Conservation (phyloP, 2,329 filamentous ascomycete species). For the Penicillium psychrosexuale region DNA sequence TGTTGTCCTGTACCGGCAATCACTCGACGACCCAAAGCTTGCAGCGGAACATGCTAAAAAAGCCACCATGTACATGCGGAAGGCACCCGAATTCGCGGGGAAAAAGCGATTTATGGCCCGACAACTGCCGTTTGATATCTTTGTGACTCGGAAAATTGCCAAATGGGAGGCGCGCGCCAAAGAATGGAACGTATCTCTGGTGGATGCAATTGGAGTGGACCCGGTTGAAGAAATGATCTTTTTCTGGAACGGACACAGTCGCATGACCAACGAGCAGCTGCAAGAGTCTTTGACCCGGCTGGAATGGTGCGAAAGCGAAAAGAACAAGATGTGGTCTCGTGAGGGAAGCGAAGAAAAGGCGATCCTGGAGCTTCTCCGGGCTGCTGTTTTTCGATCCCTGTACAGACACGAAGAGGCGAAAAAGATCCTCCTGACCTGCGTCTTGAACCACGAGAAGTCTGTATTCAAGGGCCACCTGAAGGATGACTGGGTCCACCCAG, state of each 20-base stretch:
- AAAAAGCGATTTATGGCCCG: slow-evolving; percentile 88
- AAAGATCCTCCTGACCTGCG: slow-evolving; percentile 57
- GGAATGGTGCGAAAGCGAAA: slow-evolving; percentile 64
- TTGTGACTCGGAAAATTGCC: slow-evolving; percentile 74
- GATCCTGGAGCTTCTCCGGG: slow-evolving; percentile 64
- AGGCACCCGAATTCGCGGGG: slow-evolving; percentile 70
- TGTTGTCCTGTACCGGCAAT: slow-evolving; percentile 71
- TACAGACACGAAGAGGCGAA: slow-evolving; percentile 64
- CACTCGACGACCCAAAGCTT: slow-evolving; percentile 34
- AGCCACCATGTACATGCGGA: slow-evolving; percentile 68
- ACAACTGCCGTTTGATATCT: slow-evolving; percentile 85
- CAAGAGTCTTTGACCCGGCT: slow-evolving; percentile 62
- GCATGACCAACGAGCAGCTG: slow-evolving; percentile 68
- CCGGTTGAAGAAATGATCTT: slow-evolving; percentile 90
- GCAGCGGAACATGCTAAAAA: slow-evolving; percentile 58
- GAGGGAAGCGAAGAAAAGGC: slow-evolving; percentile 60
- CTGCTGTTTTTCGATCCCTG: slow-evolving; percentile 63
- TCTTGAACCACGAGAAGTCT: slow-evolving; percentile 58
- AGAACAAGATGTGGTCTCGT: slow-evolving; percentile 49
- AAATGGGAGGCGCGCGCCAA: slow-evolving; percentile 83
- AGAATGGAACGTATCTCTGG: slow-evolving; percentile 62
- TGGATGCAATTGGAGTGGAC: slow-evolving; percentile 76
- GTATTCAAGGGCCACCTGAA: slow-evolving; percentile 52
- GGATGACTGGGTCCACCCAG: slow-evolving; percentile 65
- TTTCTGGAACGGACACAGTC: slow-evolving; percentile 85